These are phyloP conservation scores for Alopecurus myosuroides DNA, from an alignment of 176 grass and related monocot species.

Conservation along the genomic window DNA sequence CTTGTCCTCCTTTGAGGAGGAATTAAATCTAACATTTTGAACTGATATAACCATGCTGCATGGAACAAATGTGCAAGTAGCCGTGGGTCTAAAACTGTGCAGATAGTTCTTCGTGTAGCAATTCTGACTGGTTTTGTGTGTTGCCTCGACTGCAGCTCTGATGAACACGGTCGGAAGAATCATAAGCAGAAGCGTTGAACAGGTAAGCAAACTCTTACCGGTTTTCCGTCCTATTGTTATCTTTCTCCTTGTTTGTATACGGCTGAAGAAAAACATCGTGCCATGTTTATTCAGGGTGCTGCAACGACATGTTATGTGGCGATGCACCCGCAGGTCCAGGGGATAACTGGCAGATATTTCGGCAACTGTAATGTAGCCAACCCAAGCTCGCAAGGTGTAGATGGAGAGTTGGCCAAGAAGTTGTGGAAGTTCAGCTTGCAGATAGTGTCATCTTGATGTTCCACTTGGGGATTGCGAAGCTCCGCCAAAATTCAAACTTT, in stretches of 20 bases:
- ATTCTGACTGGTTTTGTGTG: neutral
- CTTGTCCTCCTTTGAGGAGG: too few relatives aligned
- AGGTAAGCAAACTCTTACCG: neutral
- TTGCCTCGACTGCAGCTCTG: neutral
- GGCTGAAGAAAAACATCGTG: neutral
- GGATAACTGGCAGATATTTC: slow-evolving; percentile 27
- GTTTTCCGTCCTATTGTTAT: neutral
- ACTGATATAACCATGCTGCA: neutral
- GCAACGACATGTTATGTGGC: slow-evolving; percentile 81
- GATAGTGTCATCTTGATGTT: slow-evolving; percentile 2
- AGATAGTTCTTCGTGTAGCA: neutral
- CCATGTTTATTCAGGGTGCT: slow-evolving; percentile 39
- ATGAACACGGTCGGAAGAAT: slow-evolving; percentile 34
- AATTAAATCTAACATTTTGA: too few relatives aligned
- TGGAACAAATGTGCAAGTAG: neutral
- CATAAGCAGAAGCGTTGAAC: slow-evolving; percentile 13
- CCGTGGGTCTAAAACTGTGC: neutral
- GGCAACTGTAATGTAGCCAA: slow-evolving; percentile 43
- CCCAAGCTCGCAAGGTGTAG: slow-evolving; percentile 37
- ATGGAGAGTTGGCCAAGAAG: slow-evolving; percentile 57
- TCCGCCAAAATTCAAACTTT: too few relatives aligned
- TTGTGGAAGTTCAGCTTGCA: slow-evolving; percentile 61
- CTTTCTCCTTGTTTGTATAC: neutral
- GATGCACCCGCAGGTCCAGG: slow-evolving; percentile 39
- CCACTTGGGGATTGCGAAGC: too few relatives aligned